Evolutionary conservation across 805 yeast species (phyloP), one percentile per base, ranked within the genome.

Genomic region (Saccharomyces paradoxus): DNA sequence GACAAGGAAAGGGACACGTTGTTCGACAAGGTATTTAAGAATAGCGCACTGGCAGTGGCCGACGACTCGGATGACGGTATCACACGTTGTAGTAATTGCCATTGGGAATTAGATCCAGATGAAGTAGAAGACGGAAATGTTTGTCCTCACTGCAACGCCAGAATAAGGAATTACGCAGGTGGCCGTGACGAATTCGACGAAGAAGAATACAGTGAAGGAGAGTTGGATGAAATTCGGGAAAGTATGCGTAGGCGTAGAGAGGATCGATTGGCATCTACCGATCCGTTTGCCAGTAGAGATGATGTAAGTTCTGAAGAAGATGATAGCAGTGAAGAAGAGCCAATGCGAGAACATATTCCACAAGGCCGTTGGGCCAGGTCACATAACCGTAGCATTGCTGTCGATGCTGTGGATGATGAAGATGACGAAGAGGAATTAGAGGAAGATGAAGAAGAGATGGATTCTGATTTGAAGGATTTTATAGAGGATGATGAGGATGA

Each of bases 21-120:
- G 47, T 85, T 81, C 67, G 77, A 77, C 2, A 77, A 75, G 32
- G 64, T 77, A 2, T 84, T 85, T 66, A 70, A 74, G n/a, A 65
- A 69, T 50, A 64, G 76, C 17, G 79, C 81, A 2, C 67, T 75
- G 14, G 82, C 85, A 0, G 72, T 83, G 0, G 90, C 84, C 61
- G 92, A 86, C 62, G 60, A 58, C 52, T 73, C 72, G 29, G 80
- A 81, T 29, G 92, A 87, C 62, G 90, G 90, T 2, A 87, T 86
- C 9, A 81, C 86, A 0, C 70, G 92, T 53, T 87, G 94, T 63
- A 80, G 86, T 7, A 78, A 81, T 54, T 87, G 94, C 65, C 89
- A 83, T 62, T 87, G 92, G 92, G 92, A 87, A 62, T 82, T 86
- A 7, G 65, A 62, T 50, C 59, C 60, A 5, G 65, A 62, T 47